phyloP scores from a whole-genome alignment of 345 rosid genomes.

The Trapa bicornis region DNA sequence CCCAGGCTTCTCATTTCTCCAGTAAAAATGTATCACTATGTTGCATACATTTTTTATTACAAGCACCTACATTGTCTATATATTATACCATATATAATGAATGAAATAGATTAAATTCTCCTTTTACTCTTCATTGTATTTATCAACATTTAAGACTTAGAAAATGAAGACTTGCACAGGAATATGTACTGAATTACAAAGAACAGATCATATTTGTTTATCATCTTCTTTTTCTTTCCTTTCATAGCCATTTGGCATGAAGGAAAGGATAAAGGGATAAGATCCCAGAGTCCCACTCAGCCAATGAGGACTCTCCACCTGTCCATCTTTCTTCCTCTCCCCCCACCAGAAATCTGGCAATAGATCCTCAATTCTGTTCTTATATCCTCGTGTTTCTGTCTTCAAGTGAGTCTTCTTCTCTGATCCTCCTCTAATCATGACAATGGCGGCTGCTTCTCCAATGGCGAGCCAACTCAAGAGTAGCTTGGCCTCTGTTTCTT shows the following conservation, averaged over 20 bases:
- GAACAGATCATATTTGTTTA: too few species aligned
- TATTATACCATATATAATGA: too few species aligned
- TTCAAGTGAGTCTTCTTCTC: not conserved
- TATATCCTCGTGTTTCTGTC: not conserved
- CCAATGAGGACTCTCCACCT: conserved; percentile 6
- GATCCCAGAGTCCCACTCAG: conserved; percentile 3
- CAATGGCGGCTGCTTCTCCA: conserved; percentile 42
- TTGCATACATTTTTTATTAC: too few species aligned
- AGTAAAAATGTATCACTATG: too few species aligned
- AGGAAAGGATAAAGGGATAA: conserved; percentile 5
- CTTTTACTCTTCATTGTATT: too few species aligned
- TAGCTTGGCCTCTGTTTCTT: conserved; percentile 47
- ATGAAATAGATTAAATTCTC: too few species aligned
- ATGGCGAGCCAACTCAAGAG: conserved; percentile 81
- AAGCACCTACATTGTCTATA: too few species aligned
- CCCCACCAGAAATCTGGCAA: not conserved
- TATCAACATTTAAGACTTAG: too few species aligned
- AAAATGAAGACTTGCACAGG: too few species aligned
- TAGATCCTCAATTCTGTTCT: not conserved
- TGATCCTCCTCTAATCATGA: not conserved
- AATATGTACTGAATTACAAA: too few species aligned
- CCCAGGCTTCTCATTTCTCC: too few species aligned
- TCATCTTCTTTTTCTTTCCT: too few species aligned
- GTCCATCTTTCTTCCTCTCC: not conserved
- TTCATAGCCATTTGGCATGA: not conserved